A percentile compares a stretch with the other conserved stretches of the same genome.
Conservation (phyloP, 306 rosid genomes). For the Vachellia collinsii region DNA sequence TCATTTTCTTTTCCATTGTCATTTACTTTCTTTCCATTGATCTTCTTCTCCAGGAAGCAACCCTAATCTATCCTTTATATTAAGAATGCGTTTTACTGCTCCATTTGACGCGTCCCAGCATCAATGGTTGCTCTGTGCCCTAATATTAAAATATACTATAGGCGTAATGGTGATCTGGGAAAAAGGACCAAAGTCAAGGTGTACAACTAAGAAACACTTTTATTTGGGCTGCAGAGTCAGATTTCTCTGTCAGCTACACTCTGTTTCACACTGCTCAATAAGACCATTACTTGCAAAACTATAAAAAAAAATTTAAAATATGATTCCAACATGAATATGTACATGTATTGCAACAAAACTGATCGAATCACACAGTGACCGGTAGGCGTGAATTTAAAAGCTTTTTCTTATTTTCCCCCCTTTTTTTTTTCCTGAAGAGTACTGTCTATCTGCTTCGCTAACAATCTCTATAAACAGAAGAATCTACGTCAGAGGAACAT, state of each 20-base stretch:
- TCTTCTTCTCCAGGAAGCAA: neutral
- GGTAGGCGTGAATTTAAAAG: neutral
- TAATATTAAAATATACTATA: neutral
- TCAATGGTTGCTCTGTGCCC: neutral
- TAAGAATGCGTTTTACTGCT: neutral
- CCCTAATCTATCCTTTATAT: neutral
- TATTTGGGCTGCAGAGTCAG: constrained; percentile 32
- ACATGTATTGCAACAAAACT: constrained; percentile 47
- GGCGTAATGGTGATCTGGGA: neutral
- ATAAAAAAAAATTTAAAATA: no score
- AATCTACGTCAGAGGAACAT: constrained; percentile 58
- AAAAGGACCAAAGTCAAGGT: constrained; percentile 9
- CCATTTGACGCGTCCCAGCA: neutral
- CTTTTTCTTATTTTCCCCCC: neutral
- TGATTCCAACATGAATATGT: neutral
- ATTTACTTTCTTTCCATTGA: neutral
- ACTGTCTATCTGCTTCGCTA: constrained; percentile 18
- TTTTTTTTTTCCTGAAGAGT: neutral
- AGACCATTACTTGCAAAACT: no score
- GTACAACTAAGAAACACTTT: neutral
- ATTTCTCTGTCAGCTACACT: neutral
- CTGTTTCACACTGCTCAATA: no score
- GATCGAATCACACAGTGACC: constrained; percentile 15
- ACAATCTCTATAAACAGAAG: constrained; percentile 73
- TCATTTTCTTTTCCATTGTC: neutral